These are phyloP conservation scores for Globisporangium emineosum DNA, from an alignment of 352 stramenopile genomes.

Conservation along the genomic window DNA sequence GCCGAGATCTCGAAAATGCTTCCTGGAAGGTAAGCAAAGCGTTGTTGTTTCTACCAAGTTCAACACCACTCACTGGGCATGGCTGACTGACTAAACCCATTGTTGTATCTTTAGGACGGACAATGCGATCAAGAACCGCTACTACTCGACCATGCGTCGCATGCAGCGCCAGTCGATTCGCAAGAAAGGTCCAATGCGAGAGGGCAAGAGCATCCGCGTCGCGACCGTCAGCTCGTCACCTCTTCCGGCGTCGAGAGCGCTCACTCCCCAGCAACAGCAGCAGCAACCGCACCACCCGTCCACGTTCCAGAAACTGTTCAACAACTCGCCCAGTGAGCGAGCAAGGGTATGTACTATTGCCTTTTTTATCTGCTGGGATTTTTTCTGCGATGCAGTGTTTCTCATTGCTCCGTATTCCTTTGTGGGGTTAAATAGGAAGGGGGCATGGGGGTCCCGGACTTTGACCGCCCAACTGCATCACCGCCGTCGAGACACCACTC, in stretches of 20 bases:
- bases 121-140: conserved; percentile 91
- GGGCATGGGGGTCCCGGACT: conserved; percentile 30
- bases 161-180: conserved; percentile 87
- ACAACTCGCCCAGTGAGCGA: conserved; percentile 23
- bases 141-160: conserved; percentile 90
- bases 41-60: background rate
- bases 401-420: too few species aligned
- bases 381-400: too few species aligned
- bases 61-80: background rate
- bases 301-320: conserved; percentile 64
- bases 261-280: conserved; percentile 1
- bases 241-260: conserved; percentile 22
- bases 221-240: conserved; percentile 52
- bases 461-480: conserved; percentile 33
- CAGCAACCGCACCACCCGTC: conserved; percentile 23
- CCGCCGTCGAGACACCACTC: conserved; percentile 39
- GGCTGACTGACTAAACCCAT: background rate
- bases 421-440: background rate
- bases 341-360: conserved; percentile 33
- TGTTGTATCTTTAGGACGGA: conserved; percentile 48
- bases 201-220: conserved; percentile 79
- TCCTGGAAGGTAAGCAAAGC: conserved; percentile 48
- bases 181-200: conserved; percentile 79
- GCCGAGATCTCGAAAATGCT: conserved; percentile 91
- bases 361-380: background rate